Evolutionary conservation across 2,329 filamentous ascomycete species (phyloP), one percentile per base, ranked within the genome.

Genomic region (Phialemoniopsis sp.): DNA sequence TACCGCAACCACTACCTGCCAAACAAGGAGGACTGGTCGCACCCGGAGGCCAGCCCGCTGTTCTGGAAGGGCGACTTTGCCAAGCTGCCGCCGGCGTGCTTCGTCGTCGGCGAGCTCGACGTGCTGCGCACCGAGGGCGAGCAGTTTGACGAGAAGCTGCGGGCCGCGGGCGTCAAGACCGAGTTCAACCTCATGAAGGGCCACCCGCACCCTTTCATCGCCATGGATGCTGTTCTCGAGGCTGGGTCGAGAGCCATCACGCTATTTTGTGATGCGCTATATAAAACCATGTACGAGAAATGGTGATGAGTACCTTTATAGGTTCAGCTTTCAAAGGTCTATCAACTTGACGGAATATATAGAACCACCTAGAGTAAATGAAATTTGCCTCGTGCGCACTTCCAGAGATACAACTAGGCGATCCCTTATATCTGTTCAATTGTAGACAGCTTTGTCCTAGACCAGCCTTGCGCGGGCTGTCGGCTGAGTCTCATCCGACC

Each of bases 1-100:
- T 81, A 77, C 49, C 63, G 76, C n/a, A 51, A 66, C 14, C 71
- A 76, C 51, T 80, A 80, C 54, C 63, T 81, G 3, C 74, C 75
- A 0, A 57, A 71, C 32, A 40, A 60, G 17, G 51, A 49, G 3
- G 64, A 69, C 38, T 69, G 72, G 65, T 48, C 51, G 3, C 59
- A 75, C 28, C 68, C 71, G 0, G 74, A 79, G 51, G 73, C 76
- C 0, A 78, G 71, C 34, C 73, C 73, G 3, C 51, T 80, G 35
- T 61, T 80, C 15, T 76, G 72, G 56, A 19, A 53, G 2, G 67
- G 66, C 3, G 66, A 73, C 36, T 80, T 73, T 67, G 55, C 61
- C 3, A 55, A 59, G 37, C 54, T 78, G 37, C 76, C 77, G 1
- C 62, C 63, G 2, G 73, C 76, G 0, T 52, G 72, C 32, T 56